Conservation (phyloP, 805 yeast species). For the Saturnispora zaruensis region DNA sequence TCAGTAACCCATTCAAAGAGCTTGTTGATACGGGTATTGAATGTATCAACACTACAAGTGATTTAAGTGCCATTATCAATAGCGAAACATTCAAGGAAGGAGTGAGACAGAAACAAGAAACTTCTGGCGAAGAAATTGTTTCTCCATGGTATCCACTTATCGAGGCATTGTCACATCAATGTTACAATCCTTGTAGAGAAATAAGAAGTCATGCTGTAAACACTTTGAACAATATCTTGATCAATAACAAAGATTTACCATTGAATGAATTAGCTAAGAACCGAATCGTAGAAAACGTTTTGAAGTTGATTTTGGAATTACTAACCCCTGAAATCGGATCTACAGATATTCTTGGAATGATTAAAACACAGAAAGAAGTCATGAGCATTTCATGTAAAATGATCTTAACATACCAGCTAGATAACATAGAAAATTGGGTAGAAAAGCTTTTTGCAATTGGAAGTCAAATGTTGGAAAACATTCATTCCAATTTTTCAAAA, state of each 20-base stretch:
- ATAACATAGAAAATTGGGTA: conserved; percentile 20
- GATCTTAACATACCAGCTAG: conserved; percentile 27
- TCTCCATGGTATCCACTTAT: conserved; percentile 49
- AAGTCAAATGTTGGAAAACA: conserved; percentile 19
- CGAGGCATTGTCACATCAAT: conserved; percentile 82
- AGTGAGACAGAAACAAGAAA: conserved; percentile 23
- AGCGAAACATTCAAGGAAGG: conserved; percentile 25
- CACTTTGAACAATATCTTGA: conserved; percentile 44
- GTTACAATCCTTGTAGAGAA: conserved; percentile 80
- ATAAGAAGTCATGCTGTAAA: conserved; percentile 58
- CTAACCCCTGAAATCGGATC: conserved; percentile 54
- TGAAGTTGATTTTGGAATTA: conserved; percentile 63
- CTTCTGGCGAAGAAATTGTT: conserved; percentile 15
- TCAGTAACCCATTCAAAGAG: conserved; percentile 41
- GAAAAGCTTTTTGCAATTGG: conserved; percentile 22
- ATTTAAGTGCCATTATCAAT: conserved; percentile 33
- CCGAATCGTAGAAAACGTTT: conserved; percentile 60
- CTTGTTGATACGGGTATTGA: conserved; percentile 50
- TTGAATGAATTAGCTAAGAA: conserved; percentile 36
- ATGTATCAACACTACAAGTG: conserved; percentile 54
- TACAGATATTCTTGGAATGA: conserved; percentile 57
- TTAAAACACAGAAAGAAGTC: conserved; percentile 57
- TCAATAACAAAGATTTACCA: conserved; percentile 30
- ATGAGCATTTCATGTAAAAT: conserved; percentile 57
- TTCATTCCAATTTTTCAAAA: conserved; percentile 15